Base-by-base conservation (phyloP, 768 basidiomycete species). In the Suillus weaverae region DNA sequence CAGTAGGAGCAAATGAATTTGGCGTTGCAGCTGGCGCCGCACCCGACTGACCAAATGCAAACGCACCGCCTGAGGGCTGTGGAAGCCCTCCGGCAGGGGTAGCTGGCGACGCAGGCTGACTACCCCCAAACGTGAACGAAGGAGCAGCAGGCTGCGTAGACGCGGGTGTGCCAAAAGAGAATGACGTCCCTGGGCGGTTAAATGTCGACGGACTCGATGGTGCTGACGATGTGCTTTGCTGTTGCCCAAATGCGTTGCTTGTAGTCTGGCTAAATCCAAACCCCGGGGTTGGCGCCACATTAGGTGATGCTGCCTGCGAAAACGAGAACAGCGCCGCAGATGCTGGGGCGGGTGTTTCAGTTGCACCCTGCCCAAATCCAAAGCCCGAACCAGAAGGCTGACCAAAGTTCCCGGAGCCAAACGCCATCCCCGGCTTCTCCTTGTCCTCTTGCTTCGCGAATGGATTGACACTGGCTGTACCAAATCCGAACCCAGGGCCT, bases 201-300 rank as follows among this genome's bases (percentile, higher is more conserved):
- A 86, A 88, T 4, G 85, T 83, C 38, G 86, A 86, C 14, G 86
- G 86, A 64, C 86, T 88, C 46, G 79, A 80, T 35, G 86, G 86
- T 30, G 85, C 79, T 51, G 87, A 87, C 18, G 75, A 73, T 20
- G 77, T 65, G 22, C 43, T 65, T 18, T 74, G 61, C 26, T 78
- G 48, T 60, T 83, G 79, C 33, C 80, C 80, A 67, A 87, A 87
- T 11, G 80, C 74, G 68, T 75, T 64, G 61, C 72, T 73, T 66
- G 72, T 73, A 44, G 76, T 48, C 33, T 83, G 70, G 22, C 82
- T 83, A 71, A 86, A 85, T 36, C 79, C 66, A 67, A 85, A 85
- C 30, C 80, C 75, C 20, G 83, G 75, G 8, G 75, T 68, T 16
- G 82, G 72, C 6, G 77, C 74, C 50, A 80, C 72, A 35, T 22